These are phyloP conservation scores for Seminavis robusta DNA, from an alignment of 108 stramenopile genomes.

Conservation along the genomic window DNA sequence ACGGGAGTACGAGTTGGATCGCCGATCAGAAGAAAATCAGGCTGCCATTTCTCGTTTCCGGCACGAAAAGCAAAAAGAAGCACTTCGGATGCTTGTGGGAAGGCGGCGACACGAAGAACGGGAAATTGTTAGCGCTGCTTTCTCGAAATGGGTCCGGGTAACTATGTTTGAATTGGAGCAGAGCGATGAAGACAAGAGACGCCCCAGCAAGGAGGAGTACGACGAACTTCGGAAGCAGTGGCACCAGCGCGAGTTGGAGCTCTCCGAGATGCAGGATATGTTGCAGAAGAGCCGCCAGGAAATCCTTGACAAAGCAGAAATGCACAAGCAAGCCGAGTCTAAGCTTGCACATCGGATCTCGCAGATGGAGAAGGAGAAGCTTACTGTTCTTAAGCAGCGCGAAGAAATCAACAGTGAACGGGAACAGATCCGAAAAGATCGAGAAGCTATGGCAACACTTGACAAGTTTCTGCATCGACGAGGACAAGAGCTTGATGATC, in stretches of 20 bases:
- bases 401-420: slow-evolving; percentile 2
- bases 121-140: slow-evolving; percentile 40
- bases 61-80: slow-evolving; percentile 23
- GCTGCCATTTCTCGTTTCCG: too few relatives aligned
- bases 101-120: slow-evolving; percentile 32
- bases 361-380: too few relatives aligned
- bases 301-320: slow-evolving; percentile 1
- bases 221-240: slow-evolving; percentile 16
- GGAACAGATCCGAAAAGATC: slow-evolving; percentile 20
- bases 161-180: slow-evolving; percentile 35
- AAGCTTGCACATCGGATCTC: background rate
- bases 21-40: too few relatives aligned
- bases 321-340: background rate
- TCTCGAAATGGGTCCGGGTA: slow-evolving; percentile 45
- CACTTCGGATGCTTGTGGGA: slow-evolving; percentile 15
- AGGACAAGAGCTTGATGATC: slow-evolving; percentile 1
- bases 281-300: slow-evolving; percentile 2
- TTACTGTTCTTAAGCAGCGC: slow-evolving; percentile 2
- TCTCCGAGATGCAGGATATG: background rate
- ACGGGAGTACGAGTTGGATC: too few relatives aligned
- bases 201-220: slow-evolving; percentile 3
- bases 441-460: slow-evolving; percentile 17
- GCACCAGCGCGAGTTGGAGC: slow-evolving; percentile 8
- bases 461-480: slow-evolving; percentile 20
- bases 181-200: slow-evolving; percentile 11